Conservation (phyloP, 2,329 filamentous ascomycete genomes). For the Geosmithia putterillii region DNA sequence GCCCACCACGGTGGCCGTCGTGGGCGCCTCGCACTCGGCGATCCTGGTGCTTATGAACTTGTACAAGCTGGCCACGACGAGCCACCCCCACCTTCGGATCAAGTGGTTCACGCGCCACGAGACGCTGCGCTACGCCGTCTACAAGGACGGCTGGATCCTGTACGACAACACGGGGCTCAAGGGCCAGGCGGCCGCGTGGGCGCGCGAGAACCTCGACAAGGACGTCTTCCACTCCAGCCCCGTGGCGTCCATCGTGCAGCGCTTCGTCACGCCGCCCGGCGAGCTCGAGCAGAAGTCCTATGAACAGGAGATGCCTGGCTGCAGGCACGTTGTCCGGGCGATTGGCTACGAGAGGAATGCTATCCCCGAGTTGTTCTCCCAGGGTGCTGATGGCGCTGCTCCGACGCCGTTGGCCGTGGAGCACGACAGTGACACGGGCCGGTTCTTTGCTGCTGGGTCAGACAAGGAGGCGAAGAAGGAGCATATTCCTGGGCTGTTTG, state of each 20-base stretch:
- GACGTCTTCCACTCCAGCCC: constrained; percentile 28
- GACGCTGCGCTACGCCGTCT: constrained; percentile 46
- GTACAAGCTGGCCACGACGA: constrained; percentile 34
- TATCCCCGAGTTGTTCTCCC: constrained; percentile 30
- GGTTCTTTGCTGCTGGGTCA: constrained; percentile 3
- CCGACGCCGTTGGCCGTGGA: constrained; percentile 26
- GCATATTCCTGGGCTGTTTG: constrained; percentile 40
- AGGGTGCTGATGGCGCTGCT: constrained; percentile 12
- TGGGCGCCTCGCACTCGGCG: constrained; percentile 51
- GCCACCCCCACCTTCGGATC: constrained; percentile 39
- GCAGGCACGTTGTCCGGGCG: constrained; percentile 42
- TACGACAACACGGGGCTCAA: constrained; percentile 56
- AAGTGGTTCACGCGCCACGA: constrained; percentile 50
- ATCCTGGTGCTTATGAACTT: constrained; percentile 51
- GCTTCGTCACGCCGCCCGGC: constrained; percentile 27
- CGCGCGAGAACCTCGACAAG: constrained; percentile 44
- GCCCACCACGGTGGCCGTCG: constrained; percentile 36
- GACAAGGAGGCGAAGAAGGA: constrained; percentile 12
- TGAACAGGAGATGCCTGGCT: constrained; percentile 29
- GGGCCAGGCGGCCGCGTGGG: constrained; percentile 47
- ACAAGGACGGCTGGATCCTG: constrained; percentile 50
- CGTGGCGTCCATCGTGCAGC: constrained; percentile 31
- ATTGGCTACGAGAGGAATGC: constrained; percentile 42
- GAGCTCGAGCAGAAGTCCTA: constrained; percentile 30
- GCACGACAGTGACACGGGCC: constrained; percentile 17